Conservation (phyloP, 1,284 basidiomycete genomes). For the Pyrrhoderma noxium region DNA sequence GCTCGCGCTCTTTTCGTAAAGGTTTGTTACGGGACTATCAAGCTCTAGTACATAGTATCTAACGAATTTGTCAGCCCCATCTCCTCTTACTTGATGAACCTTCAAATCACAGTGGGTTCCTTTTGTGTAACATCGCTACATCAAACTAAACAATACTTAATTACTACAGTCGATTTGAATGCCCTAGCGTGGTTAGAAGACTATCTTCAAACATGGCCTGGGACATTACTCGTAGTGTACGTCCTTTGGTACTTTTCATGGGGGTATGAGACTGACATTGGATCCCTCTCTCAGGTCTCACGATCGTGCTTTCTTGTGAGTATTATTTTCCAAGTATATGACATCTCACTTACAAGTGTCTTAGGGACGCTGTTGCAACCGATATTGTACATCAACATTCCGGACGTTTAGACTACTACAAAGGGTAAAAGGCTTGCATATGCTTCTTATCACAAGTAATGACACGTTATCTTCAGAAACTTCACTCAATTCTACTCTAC, state of each 20-base stretch:
- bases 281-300: constrained; percentile 61
- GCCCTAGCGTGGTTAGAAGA: constrained; percentile 88
- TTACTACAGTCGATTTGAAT: constrained; percentile 61
- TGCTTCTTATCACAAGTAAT: neutral
- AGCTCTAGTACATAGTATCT: constrained; percentile 2
- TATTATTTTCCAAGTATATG: constrained; percentile 5
- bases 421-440: constrained; percentile 46
- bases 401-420: constrained; percentile 89
- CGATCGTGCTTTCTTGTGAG: constrained; percentile 92
- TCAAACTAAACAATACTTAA: constrained; percentile 2
- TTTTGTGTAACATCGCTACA: constrained; percentile 1
- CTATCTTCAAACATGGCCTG: constrained; percentile 94
- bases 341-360: constrained; percentile 3
- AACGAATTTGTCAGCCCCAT: constrained; percentile 42
- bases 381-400: constrained; percentile 98
- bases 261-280: constrained; percentile 10
- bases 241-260: constrained; percentile 24
- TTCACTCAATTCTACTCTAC: constrained; percentile 99
- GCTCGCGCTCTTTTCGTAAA: constrained; percentile 93
- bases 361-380: constrained; percentile 86
- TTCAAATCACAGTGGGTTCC: constrained; percentile 82
- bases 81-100: constrained; percentile 90
- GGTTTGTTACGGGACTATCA: constrained; percentile 33
- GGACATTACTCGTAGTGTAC: constrained; percentile 91
- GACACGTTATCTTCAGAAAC: constrained; percentile 58